phyloP scores from a whole-genome alignment of 1,139 yeast species.

The Yamadazyma trypodendri region DNA sequence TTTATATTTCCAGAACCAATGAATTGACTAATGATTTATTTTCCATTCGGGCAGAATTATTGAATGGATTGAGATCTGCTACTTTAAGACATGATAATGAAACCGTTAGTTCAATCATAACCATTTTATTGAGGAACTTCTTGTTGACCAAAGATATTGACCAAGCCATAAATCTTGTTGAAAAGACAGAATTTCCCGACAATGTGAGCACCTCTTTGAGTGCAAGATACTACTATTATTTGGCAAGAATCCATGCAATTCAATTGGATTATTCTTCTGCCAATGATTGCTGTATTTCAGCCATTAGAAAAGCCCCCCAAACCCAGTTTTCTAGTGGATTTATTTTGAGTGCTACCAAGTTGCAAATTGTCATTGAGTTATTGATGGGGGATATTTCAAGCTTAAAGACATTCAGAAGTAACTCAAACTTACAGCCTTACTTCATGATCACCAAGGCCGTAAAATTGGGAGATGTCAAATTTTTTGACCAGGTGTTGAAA shows the following conservation, averaged over 20 bases:
- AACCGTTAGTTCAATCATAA: constrained; percentile 84
- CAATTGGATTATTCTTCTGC: constrained; percentile 93
- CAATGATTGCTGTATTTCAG: constrained; percentile 84
- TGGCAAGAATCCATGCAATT: constrained; percentile 86
- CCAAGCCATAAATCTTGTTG: constrained; percentile 87
- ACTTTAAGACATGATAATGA: constrained; percentile 90
- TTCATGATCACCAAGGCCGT: constrained; percentile 90
- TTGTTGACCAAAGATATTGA: constrained; percentile 75
- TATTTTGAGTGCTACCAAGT: constrained; percentile 84
- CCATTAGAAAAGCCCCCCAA: constrained; percentile 97
- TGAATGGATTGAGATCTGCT: constrained; percentile 79
- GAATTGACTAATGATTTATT: constrained; percentile 63
- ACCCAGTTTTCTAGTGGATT: constrained; percentile 84
- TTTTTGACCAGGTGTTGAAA: constrained; percentile 72
- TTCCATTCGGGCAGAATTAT: constrained; percentile 66
- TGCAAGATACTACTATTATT: constrained; percentile 87
- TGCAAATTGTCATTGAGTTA: constrained; percentile 83
- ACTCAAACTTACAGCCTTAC: constrained; percentile 67
- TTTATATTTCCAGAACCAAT: constrained; percentile 76
- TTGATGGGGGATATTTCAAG: constrained; percentile 99
- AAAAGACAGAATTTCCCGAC: constrained; percentile 85
- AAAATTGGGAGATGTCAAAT: constrained; percentile 81
- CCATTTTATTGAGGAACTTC: constrained; percentile 79
- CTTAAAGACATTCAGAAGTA: constrained; percentile 69
- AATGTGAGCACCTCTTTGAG: constrained; percentile 84